Conservation (phyloP, 78 protist genomes). For the Speleostelium caveatum region DNA sequence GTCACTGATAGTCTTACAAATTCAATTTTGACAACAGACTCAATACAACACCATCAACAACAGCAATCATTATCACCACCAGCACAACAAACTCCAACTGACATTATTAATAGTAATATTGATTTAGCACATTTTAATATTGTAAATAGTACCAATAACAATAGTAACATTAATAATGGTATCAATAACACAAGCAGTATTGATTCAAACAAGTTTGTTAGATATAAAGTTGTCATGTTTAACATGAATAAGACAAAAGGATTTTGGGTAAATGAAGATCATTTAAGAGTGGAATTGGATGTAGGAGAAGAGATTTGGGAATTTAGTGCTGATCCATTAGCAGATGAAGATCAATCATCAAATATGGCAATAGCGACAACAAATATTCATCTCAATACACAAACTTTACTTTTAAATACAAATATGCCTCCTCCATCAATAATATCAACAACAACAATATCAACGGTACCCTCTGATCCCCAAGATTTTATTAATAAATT, state of each 20-base stretch:
- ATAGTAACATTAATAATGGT: background rate
- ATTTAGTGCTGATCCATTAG: constrained; percentile 51
- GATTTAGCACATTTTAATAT: constrained; percentile 4
- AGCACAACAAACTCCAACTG: background rate
- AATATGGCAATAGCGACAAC: background rate
- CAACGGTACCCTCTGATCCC: too few species aligned
- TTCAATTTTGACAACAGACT: too few species aligned
- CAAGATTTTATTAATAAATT: constrained; percentile 34
- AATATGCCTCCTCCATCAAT: background rate
- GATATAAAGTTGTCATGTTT: constrained; percentile 67
- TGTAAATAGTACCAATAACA: background rate
- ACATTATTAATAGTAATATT: background rate
- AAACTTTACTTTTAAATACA: too few species aligned
- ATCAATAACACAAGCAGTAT: background rate
- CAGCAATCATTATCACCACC: background rate
- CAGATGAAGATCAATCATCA: constrained; percentile 28
- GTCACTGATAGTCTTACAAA: too few species aligned
- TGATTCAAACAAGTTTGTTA: too few species aligned
- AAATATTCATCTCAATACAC: background rate
- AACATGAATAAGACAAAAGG: constrained; percentile 79
- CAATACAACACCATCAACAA: background rate
- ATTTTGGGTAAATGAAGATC: constrained; percentile 67
- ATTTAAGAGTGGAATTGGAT: constrained; percentile 29
- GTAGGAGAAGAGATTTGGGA: constrained; percentile 74
- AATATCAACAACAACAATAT: background rate